Evolutionary conservation across 768 basidiomycete genomes (phyloP), one percentile per base, ranked within the genome.

Genomic region (Lactarius sp.): DNA sequence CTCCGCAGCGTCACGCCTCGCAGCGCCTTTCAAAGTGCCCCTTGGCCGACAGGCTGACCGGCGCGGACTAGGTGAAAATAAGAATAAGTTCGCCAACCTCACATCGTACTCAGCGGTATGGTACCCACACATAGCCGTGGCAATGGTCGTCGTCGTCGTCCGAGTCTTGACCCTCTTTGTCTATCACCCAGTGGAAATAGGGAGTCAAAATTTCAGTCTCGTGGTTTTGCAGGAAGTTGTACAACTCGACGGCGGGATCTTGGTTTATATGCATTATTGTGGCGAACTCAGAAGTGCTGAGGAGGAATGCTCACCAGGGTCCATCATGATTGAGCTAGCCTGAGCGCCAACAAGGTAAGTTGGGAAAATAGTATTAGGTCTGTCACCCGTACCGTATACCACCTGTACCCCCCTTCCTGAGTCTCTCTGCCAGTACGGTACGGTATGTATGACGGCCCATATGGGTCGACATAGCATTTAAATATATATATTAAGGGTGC

Each of bases 211-310:
- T 51, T 18, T 58, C 62, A 3, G 14, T 9, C 3, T 27, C 20
- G 34, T 53, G 57, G 0, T 6, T 0, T 27, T 64, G 63, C 1
- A 64, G 37, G 1, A 36, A 51, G 18, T 64, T 64, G 13, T 60
- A 60, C 6, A 64, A 34, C 0, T 0, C 2, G 3, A 42, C 16
- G 37, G 16, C 20, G 34, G 18, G 27, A 36, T 64, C 63, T 16
- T 0, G 2, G 4, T 14, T 16, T 22, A 13, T 8, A 10, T 14
- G 18, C 27, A 22, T 58, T 20, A 54, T 2, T 53, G 42, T 27
- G 20, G 39, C 2, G 27, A 33, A 16, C 14, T 14, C 36, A 1
- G 0, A 14, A 6, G 39, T 12, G 22, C n/a, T 2, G n/a, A 47
- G 50, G 13, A 20, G 12, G 37, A 18, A 20, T 16, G 36, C 56